Evolutionary conservation across 2,329 filamentous ascomycete genomes (phyloP).

Genomic region (Aspergillus pseudotamarii): DNA sequence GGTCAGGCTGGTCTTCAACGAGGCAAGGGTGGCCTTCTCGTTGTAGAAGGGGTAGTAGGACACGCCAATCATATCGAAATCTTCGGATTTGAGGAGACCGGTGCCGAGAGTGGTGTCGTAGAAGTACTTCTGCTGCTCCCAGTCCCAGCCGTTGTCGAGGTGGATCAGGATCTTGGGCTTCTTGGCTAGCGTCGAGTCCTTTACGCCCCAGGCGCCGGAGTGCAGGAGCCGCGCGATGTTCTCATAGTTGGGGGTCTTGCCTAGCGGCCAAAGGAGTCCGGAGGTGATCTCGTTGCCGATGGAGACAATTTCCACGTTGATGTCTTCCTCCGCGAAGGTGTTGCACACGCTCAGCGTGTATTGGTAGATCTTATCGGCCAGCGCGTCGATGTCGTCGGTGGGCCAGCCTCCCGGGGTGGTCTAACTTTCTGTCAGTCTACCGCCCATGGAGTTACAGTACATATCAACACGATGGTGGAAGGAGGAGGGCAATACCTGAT

Average conservation of each 20-base stretch:
- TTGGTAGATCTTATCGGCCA: conserved; percentile 67
- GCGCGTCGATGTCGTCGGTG: conserved; percentile 57
- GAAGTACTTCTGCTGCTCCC: conserved; percentile 66
- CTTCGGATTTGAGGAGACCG: conserved; percentile 54
- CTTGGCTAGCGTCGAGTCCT: conserved; percentile 59
- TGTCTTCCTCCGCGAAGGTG: conserved; percentile 58
- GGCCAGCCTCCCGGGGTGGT: conserved; percentile 65
- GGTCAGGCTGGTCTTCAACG: conserved; percentile 57
- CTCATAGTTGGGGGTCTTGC: conserved; percentile 55
- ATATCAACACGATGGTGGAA: background rate
- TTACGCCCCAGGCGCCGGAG: conserved; percentile 65
- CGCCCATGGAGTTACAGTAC: background rate
- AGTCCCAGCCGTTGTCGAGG: conserved; percentile 75
- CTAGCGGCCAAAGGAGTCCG: conserved; percentile 69
- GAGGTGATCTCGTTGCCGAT: conserved; percentile 74
- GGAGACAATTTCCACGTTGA: conserved; percentile 64
- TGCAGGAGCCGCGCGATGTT: conserved; percentile 68
- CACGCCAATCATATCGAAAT: conserved; percentile 73
- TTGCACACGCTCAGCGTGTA: conserved; percentile 68
- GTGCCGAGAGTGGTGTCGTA: conserved; percentile 61
- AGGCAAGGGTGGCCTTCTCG: conserved; percentile 59
- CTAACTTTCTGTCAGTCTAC: conserved; percentile 24
- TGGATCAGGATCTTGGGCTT: conserved; percentile 74
- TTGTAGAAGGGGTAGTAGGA: conserved; percentile 76
- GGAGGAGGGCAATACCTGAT: conserved; percentile 51